Conservation (phyloP, 306 rosid genomes). For the Cucumis hystrix region DNA sequence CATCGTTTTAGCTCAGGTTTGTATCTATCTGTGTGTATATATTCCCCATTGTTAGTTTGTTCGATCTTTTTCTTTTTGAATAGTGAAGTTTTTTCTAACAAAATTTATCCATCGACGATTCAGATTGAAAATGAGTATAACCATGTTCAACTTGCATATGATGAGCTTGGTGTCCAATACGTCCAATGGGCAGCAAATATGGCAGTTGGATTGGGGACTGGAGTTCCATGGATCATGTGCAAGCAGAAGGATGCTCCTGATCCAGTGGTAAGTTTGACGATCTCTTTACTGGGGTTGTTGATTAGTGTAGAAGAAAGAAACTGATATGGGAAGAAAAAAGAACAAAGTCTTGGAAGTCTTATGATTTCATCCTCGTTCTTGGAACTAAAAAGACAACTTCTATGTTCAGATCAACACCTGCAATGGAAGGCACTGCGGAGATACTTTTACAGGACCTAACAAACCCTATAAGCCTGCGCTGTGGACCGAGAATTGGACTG, state of each 20-base stretch:
- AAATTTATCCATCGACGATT: background rate
- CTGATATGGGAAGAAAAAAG: background rate
- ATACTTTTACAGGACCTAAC: slow-evolving; percentile 86
- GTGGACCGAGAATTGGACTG: slow-evolving; percentile 99
- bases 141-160: slow-evolving; percentile 62
- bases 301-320: background rate
- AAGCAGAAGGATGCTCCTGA: slow-evolving; percentile 90
- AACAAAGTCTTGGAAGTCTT: background rate
- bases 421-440: slow-evolving; percentile 98
- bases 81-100: background rate
- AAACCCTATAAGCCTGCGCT: slow-evolving; percentile 63
- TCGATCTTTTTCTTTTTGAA: background rate
- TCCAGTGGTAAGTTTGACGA: slow-evolving; percentile 44
- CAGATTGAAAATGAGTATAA: slow-evolving; percentile 92
- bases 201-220: slow-evolving; percentile 31
- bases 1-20: slow-evolving; percentile 74
- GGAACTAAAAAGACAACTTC: background rate
- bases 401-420: slow-evolving; percentile 66
- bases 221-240: slow-evolving; percentile 98
- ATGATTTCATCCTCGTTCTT: background rate
- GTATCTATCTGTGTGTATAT: background rate
- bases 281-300: background rate
- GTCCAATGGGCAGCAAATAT: slow-evolving; percentile 75
- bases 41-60: background rate
- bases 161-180: slow-evolving; percentile 31